Evolutionary conservation across 352 stramenopile species (phyloP).

Genomic region (Phytopythium boreale): DNA sequence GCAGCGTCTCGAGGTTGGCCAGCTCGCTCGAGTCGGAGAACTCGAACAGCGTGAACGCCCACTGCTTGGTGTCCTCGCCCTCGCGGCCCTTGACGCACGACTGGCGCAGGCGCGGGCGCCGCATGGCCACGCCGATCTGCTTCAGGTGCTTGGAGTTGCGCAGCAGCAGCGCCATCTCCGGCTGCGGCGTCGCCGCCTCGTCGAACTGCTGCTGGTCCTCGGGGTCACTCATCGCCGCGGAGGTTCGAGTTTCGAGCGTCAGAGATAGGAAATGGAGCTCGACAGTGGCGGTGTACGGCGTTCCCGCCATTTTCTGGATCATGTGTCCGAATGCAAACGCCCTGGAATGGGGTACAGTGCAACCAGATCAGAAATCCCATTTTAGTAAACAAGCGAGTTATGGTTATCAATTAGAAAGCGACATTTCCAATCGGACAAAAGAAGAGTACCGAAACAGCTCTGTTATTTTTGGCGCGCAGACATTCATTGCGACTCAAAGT

Average conservation of each 20-base stretch:
- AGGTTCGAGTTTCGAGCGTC: not conserved
- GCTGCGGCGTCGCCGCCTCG: constrained; percentile 25
- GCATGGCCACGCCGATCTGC: constrained; percentile 75
- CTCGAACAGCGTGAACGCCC: constrained; percentile 69
- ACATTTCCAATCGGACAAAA: not conserved
- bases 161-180: constrained; percentile 79
- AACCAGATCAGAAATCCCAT: not conserved
- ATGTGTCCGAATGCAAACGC: not conserved
- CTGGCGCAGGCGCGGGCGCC: constrained; percentile 57
- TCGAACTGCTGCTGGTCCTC: constrained; percentile 28
- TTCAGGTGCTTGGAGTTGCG: constrained; percentile 80
- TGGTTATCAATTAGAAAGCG: not conserved
- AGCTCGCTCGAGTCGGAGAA: constrained; percentile 87
- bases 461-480: not conserved
- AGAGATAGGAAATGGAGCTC: not conserved
- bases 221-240: constrained; percentile 26
- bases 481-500: not conserved
- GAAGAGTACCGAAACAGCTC: not conserved
- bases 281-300: not conserved
- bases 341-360: not conserved
- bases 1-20: constrained; percentile 77
- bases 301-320: constrained; percentile 1
- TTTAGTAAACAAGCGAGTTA: not conserved
- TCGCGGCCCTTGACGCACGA: constrained; percentile 73
- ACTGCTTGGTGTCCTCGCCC: constrained; percentile 83